A percentile compares a stretch with the other conserved stretches of the same genome.
Conservation (phyloP, 2,329 filamentous ascomycete species). For the Alternaria sp. region DNA sequence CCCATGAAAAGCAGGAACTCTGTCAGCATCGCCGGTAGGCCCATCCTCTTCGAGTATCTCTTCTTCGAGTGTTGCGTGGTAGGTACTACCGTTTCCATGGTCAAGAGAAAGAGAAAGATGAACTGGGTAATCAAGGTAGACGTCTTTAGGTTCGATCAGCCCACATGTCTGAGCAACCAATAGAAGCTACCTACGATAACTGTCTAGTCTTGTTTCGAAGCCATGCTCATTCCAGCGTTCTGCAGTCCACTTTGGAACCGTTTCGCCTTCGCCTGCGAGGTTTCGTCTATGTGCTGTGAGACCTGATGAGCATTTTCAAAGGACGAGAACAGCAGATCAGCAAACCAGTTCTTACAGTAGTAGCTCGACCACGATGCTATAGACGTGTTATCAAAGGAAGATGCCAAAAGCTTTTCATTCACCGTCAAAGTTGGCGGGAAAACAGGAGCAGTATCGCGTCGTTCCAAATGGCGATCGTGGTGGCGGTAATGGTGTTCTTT, state of each 20-base stretch:
- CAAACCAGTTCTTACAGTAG: slow-evolving; percentile 32
- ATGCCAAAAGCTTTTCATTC: slow-evolving; percentile 49
- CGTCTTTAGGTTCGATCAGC: slow-evolving; percentile 4
- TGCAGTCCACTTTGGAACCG: slow-evolving; percentile 51
- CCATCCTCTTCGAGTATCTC: slow-evolving; percentile 42
- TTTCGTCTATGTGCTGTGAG: slow-evolving; percentile 38
- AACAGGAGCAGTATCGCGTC: slow-evolving; percentile 28
- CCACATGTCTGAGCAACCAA: background rate
- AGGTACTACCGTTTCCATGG: slow-evolving; percentile 42
- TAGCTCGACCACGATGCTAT: slow-evolving; percentile 49
- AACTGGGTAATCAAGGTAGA: slow-evolving; percentile 46
- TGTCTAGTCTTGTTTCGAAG: slow-evolving; percentile 42
- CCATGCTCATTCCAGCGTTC: slow-evolving; percentile 44
- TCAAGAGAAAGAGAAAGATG: slow-evolving; percentile 43
- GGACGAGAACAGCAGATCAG: background rate
- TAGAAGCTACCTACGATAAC: slow-evolving; percentile 36
- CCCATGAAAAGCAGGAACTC: slow-evolving; percentile 58
- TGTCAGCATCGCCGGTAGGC: slow-evolving; percentile 44
- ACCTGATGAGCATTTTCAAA: background rate
- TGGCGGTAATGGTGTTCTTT: slow-evolving; percentile 13
- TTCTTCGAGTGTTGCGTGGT: slow-evolving; percentile 41
- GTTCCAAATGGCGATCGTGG: slow-evolving; percentile 31
- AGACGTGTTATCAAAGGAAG: slow-evolving; percentile 51
- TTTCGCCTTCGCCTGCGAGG: slow-evolving; percentile 41
- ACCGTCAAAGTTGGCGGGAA: slow-evolving; percentile 44